Conservation (phyloP, 768 basidiomycete genomes). For the Kwoniella sp. region DNA sequence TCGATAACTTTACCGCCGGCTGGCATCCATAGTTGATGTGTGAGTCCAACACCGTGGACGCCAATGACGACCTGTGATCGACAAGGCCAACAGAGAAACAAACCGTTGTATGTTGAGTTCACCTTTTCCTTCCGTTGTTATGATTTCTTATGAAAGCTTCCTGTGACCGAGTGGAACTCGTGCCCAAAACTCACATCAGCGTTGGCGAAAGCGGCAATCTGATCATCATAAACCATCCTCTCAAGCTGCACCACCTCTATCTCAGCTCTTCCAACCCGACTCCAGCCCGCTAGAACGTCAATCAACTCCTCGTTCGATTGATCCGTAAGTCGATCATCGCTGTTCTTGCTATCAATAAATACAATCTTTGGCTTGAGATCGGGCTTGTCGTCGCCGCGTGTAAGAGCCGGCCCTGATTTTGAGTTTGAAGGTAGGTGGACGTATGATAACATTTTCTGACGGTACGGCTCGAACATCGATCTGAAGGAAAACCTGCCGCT, state of each 20-base stretch:
- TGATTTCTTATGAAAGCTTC: too few relatives aligned
- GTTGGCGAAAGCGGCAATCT: constrained; percentile 30
- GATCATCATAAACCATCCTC: constrained; percentile 31
- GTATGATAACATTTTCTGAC: background rate
- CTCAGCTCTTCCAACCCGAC: constrained; percentile 59
- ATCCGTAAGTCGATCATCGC: background rate
- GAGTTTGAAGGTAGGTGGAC: background rate
- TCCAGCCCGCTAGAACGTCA: constrained; percentile 57
- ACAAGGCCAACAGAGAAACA: background rate
- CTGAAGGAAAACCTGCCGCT: too few relatives aligned
- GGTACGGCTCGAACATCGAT: background rate
- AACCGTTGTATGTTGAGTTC: background rate
- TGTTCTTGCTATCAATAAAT: background rate
- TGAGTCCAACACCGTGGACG: constrained; percentile 40
- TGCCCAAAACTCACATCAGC: constrained; percentile 36
- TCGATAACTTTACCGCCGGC: constrained; percentile 29
- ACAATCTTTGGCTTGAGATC: background rate
- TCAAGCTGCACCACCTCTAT: constrained; percentile 20
- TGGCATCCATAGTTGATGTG: constrained; percentile 33
- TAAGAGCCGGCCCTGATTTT: too few relatives aligned
- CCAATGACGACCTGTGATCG: constrained; percentile 41
- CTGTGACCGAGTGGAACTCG: too few relatives aligned
- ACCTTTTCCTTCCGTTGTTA: background rate
- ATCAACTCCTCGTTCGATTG: constrained; percentile 60
- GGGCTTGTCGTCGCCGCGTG: too few relatives aligned